Conservation (phyloP, 495 filamentous ascomycete genomes). For the Aspergillus incahuasiensis region DNA sequence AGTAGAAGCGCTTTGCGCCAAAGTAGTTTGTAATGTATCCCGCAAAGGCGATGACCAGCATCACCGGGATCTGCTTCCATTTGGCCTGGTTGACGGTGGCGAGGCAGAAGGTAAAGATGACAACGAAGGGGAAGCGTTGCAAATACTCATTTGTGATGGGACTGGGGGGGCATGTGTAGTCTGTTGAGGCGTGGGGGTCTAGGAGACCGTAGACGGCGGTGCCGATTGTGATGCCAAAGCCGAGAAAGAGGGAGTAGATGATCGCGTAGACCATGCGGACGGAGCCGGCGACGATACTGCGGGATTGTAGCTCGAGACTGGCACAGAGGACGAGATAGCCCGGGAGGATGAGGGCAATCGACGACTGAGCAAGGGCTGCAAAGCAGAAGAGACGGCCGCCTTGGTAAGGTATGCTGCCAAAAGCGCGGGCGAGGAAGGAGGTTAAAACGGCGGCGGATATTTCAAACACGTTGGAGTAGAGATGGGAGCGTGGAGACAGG, state of each 20-base stretch:
- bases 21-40: slow-evolving; percentile 90
- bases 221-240: slow-evolving; percentile 95
- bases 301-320: slow-evolving; percentile 81
- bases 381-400: slow-evolving; percentile 78
- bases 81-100: slow-evolving; percentile 85
- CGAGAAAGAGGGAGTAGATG: slow-evolving; percentile 91
- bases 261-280: slow-evolving; percentile 95
- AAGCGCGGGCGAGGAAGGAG: slow-evolving; percentile 82
- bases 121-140: slow-evolving; percentile 65
- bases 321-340: slow-evolving; percentile 82
- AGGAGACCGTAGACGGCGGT: slow-evolving; percentile 84
- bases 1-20: slow-evolving; percentile 62
- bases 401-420: slow-evolving; percentile 67
- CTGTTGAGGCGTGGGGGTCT: slow-evolving; percentile 67
- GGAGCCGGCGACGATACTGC: slow-evolving; percentile 80
- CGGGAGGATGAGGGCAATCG: slow-evolving; percentile 88
- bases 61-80: slow-evolving; percentile 82
- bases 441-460: slow-evolving; percentile 81
- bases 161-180: slow-evolving; percentile 58
- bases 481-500: slow-evolving; percentile 70
- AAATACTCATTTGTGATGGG: slow-evolving; percentile 50
- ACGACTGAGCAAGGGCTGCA: slow-evolving; percentile 82
- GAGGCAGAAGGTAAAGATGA: slow-evolving; percentile 76
- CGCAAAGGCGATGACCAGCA: slow-evolving; percentile 75
- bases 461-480: slow-evolving; percentile 84